Conservation (phyloP, 352 stramenopile genomes). For the Globisporangium mamillatum region DNA sequence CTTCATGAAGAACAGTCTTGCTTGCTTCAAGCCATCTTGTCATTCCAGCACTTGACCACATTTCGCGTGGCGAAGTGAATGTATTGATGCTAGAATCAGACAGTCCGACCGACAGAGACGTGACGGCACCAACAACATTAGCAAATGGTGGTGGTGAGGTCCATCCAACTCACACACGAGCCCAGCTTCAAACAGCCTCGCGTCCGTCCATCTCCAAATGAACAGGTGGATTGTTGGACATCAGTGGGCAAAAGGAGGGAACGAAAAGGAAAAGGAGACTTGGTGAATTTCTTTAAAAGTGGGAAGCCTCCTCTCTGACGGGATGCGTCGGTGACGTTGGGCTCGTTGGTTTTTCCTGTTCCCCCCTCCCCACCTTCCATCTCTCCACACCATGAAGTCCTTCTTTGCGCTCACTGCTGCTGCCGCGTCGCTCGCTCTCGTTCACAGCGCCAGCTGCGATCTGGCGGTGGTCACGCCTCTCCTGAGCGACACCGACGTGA, state of each 20-base stretch:
- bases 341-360: background rate
- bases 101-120: too few relatives aligned
- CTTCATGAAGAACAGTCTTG: too few relatives aligned
- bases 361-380: too few relatives aligned
- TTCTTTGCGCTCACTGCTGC: conserved; percentile 8
- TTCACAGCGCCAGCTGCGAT: conserved; percentile 5
- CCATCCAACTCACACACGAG: too few relatives aligned
- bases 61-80: too few relatives aligned
- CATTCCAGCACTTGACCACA: too few relatives aligned
- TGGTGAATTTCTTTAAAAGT: background rate
- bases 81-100: too few relatives aligned
- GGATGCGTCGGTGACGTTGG: background rate
- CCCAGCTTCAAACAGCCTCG: too few relatives aligned
- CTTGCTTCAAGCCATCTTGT: too few relatives aligned
- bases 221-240: background rate
- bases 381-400: conserved; percentile 9
- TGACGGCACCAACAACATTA: too few relatives aligned
- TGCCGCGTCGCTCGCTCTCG: background rate
- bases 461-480: background rate
- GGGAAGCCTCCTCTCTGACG: background rate
- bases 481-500: background rate
- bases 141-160: too few relatives aligned
- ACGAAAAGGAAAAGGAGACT: background rate
- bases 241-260: background rate
- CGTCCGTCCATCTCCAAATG: too few relatives aligned